Percentiles rank a stretch among this genome's conserved stretches.
Conservation (phyloP, 352 stramenopile species). For the Hyaloperonospora brassicae region DNA sequence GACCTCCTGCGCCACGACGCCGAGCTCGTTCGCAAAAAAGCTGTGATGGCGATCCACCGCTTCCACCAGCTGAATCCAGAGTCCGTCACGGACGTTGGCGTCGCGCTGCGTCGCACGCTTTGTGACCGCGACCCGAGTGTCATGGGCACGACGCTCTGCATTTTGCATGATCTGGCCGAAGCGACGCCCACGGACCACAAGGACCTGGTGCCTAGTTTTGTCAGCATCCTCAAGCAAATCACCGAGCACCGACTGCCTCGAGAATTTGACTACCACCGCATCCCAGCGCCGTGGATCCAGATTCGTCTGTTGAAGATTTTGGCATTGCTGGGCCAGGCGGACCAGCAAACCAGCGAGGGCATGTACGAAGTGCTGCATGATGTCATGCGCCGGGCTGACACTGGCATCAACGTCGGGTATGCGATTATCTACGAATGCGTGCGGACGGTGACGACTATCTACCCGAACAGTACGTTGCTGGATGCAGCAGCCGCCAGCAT, state of each 20-base stretch:
- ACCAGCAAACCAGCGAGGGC: slow-evolving; percentile 91
- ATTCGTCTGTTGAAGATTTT: slow-evolving; percentile 96
- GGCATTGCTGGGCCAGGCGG: slow-evolving; percentile 90
- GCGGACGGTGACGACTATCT: slow-evolving; percentile 97
- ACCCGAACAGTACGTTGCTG: slow-evolving; percentile 96
- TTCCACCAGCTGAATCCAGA: slow-evolving; percentile 98
- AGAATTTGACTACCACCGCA: slow-evolving; percentile 99
- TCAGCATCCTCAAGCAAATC: slow-evolving; percentile 99
- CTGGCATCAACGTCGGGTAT: slow-evolving; percentile 99
- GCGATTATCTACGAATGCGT: slow-evolving; percentile 99
- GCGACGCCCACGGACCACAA: slow-evolving; percentile 93
- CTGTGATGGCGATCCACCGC: slow-evolving; percentile 96
- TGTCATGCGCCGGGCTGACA: slow-evolving; percentile 97
- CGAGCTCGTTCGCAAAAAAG: slow-evolving; percentile 98
- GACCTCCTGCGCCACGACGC: slow-evolving; percentile 93
- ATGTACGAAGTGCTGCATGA: slow-evolving; percentile 99
- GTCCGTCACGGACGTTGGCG: slow-evolving; percentile 79
- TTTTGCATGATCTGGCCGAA: slow-evolving; percentile 89
- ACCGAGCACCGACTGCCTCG: slow-evolving; percentile 96
- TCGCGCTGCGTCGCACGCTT: slow-evolving; percentile 91
- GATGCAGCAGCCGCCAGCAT: slow-evolving; percentile 91
- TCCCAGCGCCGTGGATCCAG: slow-evolving; percentile 99
- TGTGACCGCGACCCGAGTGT: slow-evolving; percentile 98
- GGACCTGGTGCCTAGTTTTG: slow-evolving; percentile 97
- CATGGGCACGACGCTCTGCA: slow-evolving; percentile 94